Evolutionary conservation across 2,329 filamentous ascomycete genomes (phyloP).

Genomic region (Stromatinia cepivora): DNA sequence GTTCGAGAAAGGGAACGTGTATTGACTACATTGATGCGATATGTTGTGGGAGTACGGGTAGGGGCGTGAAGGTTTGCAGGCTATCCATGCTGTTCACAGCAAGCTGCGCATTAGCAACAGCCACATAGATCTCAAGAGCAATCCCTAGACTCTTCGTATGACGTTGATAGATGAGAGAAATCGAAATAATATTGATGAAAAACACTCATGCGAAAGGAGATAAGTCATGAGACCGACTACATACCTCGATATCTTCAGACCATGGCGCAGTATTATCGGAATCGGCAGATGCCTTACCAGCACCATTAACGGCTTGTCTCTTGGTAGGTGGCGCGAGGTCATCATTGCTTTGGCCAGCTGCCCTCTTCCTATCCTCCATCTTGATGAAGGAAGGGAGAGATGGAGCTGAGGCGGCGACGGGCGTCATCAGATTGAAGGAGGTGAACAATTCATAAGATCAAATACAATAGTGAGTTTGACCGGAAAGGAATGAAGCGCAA

Average conservation of each 20-base stretch:
- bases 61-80: constrained; percentile 41
- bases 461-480: neutral
- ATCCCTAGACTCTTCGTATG: constrained; percentile 26
- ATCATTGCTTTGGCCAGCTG: constrained; percentile 64
- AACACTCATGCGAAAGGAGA: constrained; percentile 13
- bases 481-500: constrained; percentile 24
- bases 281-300: constrained; percentile 62
- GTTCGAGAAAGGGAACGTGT: constrained; percentile 27
- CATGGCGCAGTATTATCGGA: constrained; percentile 60
- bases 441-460: constrained; percentile 22
- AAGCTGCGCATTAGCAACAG: constrained; percentile 49
- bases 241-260: constrained; percentile 72
- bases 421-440: constrained; percentile 58
- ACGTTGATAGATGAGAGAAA: constrained; percentile 29
- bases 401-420: constrained; percentile 42
- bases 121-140: constrained; percentile 36
- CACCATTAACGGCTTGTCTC: constrained; percentile 88
- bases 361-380: constrained; percentile 99
- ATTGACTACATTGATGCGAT: constrained; percentile 23
- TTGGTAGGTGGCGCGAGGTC: constrained; percentile 88
- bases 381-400: constrained; percentile 82
- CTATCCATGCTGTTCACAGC: constrained; percentile 47
- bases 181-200: constrained; percentile 26
- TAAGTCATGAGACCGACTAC: constrained; percentile 43
- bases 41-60: constrained; percentile 32